These are phyloP conservation scores for Pseudogymnoascus sp. DNA, from an alignment of 2,329 filamentous ascomycete species.

Conservation along the genomic window DNA sequence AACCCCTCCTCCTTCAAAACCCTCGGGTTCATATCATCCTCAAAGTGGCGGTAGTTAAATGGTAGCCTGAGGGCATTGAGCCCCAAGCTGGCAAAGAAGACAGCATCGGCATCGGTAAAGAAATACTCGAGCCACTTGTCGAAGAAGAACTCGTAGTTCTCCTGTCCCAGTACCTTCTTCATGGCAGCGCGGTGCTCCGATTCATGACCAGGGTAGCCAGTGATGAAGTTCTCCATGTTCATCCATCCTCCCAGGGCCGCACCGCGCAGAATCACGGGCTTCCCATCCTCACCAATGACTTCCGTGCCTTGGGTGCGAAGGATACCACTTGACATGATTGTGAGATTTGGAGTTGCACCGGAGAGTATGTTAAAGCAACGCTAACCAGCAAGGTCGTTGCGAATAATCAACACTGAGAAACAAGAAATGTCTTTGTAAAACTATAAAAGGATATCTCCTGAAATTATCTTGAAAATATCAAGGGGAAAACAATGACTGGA, in stretches of 20 bases:
- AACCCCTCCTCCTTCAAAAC: constrained; percentile 37
- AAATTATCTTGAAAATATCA: neutral
- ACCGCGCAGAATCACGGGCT: constrained; percentile 13
- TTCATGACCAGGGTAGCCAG: constrained; percentile 40
- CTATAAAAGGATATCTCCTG: neutral
- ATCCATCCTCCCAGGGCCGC: constrained; percentile 10
- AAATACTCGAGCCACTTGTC: constrained; percentile 39
- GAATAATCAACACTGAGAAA: neutral
- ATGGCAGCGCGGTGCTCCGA: constrained; percentile 36
- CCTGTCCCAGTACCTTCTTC: constrained; percentile 34
- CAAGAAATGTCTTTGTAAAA: neutral
- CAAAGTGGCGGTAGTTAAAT: constrained; percentile 33
- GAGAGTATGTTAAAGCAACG: neutral
- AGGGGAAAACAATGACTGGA: neutral
- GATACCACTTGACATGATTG: constrained; percentile 22
- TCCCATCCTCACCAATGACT: constrained; percentile 28
- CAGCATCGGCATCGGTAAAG: constrained; percentile 39
- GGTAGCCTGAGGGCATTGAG: constrained; percentile 40
- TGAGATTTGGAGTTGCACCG: neutral
- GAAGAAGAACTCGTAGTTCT: constrained; percentile 42
- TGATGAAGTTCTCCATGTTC: constrained; percentile 41
- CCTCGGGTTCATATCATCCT: constrained; percentile 38
- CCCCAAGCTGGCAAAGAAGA: constrained; percentile 36
- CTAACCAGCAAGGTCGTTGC: neutral
- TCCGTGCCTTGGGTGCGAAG: constrained; percentile 28